Evolutionary conservation across 179 eudicot species (phyloP).

Genomic region (Camellia oleifera): DNA sequence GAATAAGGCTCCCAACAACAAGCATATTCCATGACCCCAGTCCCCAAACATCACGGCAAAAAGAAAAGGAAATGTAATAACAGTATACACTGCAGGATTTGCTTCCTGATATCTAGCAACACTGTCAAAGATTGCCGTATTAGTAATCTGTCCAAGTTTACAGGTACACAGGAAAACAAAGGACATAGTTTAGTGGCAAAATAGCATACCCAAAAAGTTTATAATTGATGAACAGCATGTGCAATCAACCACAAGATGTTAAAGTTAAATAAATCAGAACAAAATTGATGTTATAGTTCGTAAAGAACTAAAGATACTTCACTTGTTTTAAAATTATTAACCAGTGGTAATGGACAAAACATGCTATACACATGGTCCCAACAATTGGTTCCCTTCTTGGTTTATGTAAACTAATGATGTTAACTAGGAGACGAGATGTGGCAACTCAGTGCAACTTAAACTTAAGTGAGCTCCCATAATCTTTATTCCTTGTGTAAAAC

Average conservation of each 20-base stretch:
- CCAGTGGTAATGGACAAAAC: neutral
- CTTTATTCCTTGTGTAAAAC: neutral
- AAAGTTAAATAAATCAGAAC: neutral
- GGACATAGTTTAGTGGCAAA: neutral
- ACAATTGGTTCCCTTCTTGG: constrained; percentile 5
- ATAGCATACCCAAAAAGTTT: neutral
- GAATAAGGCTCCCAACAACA: constrained; percentile 77
- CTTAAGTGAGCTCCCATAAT: neutral
- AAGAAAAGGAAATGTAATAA: constrained; percentile 92
- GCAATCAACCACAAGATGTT: neutral
- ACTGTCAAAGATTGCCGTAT: constrained; percentile 43
- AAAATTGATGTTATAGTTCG: neutral
- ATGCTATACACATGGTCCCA: neutral
- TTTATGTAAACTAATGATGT: neutral
- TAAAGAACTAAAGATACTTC: neutral
- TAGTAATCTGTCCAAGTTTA: constrained; percentile 16
- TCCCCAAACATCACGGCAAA: constrained; percentile 99
- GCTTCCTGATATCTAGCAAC: constrained; percentile 92
- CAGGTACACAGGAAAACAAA: neutral
- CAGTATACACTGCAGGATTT: constrained; percentile 90
- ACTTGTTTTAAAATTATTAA: constrained; percentile 3
- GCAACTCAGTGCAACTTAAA: neutral
- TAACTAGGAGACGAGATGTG: neutral
- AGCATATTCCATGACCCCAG: constrained; percentile 98
- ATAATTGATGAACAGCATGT: neutral